Conservation (phyloP, 2,329 filamentous ascomycete species). For the Calonectria naviculata region DNA sequence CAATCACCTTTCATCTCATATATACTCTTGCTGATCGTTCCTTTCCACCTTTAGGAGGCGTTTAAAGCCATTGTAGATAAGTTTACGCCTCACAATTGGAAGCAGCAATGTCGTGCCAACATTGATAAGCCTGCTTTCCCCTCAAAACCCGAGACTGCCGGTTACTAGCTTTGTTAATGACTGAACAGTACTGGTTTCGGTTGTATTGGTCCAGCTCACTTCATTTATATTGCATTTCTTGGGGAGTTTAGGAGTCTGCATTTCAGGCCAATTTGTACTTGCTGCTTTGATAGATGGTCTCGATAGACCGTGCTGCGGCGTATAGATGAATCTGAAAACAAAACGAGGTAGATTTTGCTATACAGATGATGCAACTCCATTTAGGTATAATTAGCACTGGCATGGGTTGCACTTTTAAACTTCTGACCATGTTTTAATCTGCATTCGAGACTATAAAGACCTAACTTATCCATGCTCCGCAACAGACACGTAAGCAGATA, state of each 20-base stretch:
- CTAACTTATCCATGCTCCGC: constrained; percentile 39
- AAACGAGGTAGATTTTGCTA: background rate
- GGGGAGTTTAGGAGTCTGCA: background rate
- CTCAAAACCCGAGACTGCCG: constrained; percentile 62
- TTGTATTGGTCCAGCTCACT: background rate
- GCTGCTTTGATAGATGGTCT: background rate
- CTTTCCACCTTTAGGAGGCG: constrained; percentile 66
- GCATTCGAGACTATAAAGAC: constrained; percentile 39
- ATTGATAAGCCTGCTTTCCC: constrained; percentile 58
- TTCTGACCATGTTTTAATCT: constrained; percentile 38
- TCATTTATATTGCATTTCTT: background rate
- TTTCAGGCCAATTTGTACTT: background rate
- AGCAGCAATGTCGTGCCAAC: constrained; percentile 61
- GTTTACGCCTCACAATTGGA: constrained; percentile 87
- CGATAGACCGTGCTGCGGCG: background rate
- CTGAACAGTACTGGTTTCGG: background rate
- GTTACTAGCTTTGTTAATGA: constrained; percentile 48
- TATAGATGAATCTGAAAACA: background rate
- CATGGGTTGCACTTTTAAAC: background rate
- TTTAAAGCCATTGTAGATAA: constrained; percentile 95
- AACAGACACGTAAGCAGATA: constrained; percentile 42
- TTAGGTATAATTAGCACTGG: background rate
- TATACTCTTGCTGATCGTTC: background rate
- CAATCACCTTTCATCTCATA: background rate
- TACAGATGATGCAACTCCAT: background rate